A percentile compares a stretch with the other conserved stretches of the same genome.
These are phyloP conservation scores for Trametes hirsuta DNA, from an alignment of 1,284 basidiomycete genomes.

Conservation along the genomic window DNA sequence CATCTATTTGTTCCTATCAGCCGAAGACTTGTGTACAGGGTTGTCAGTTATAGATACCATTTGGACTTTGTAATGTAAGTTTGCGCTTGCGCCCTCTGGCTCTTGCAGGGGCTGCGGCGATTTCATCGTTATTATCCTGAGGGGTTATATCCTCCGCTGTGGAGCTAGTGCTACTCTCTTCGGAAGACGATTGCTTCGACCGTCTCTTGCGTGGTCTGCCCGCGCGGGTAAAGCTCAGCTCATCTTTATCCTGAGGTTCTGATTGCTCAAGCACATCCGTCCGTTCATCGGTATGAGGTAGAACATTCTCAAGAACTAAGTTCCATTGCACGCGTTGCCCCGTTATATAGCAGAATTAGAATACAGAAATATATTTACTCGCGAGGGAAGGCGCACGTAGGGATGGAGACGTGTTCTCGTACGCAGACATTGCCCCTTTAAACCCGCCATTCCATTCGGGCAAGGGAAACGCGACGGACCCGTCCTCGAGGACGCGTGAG, in stretches of 20 bases:
- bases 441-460: slow-evolving; percentile 28
- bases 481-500: slow-evolving; percentile 44
- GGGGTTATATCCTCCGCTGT: neutral
- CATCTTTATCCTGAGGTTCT: neutral
- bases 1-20: neutral
- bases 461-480: slow-evolving; percentile 35
- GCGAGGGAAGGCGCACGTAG: slow-evolving; percentile 25
- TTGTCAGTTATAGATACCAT: neutral
- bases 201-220: slow-evolving; percentile 16
- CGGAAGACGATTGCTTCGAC: neutral
- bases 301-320: neutral
- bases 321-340: neutral
- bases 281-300: neutral
- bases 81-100: slow-evolving; percentile 8
- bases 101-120: neutral
- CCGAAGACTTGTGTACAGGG: no score
- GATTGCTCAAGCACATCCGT: neutral
- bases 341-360: slow-evolving; percentile 1
- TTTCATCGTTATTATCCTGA: neutral
- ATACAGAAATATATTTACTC: slow-evolving; percentile 6
- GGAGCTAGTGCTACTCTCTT: neutral
- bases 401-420: slow-evolving; percentile 8
- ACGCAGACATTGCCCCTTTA: slow-evolving; percentile 12
- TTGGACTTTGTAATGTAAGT: neutral
- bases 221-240: neutral